Evolutionary conservation across 306 rosid genomes (phyloP), one percentile per base, ranked within the genome.

Genomic region (Acacia acuminata): DNA sequence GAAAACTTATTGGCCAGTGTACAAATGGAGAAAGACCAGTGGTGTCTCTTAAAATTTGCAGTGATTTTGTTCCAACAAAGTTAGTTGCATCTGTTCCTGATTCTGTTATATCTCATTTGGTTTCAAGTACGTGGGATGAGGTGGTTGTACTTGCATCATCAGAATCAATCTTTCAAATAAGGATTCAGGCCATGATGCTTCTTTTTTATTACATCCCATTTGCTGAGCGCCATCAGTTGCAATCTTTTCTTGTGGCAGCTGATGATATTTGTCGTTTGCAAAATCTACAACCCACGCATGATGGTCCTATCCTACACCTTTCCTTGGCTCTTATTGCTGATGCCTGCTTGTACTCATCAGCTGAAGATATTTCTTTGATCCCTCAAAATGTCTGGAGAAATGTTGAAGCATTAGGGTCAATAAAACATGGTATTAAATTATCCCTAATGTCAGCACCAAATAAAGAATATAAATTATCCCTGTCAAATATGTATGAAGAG

Each of bases 71-170:
- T 88, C 71, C 89, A 82, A 83, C 91, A 40, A 88, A 84, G 85
- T 75, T 77, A 34, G 73, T n/a, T 71, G 55, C 75, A 56, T 79
- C 88, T 78, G 78, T 87, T 73, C 89, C 94, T 0, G 92, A 90
- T 79, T 81, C 88, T 25, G 61, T 86, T 66, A 43, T 89, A 16
- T 86, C 94, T 78, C 88, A 84, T 88, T 76, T 94, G 89, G 97
- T 93, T 77, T 89, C 97, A 75, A 91, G 90, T 78, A 94, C 97
- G 19, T 94, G 98, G 98, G 94, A 93, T 78, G 87, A 83, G 79
- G 92, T 94, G 27, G 90, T 91, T 83, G 92, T 91, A 58, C 81
- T 94, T 79, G 94, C 93, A 42, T 90, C 94, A 38, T 93, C 94
- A 61, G 97, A 93, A 79, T 73, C 89, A 34, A 91, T 92, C 66